A percentile compares a stretch with the other conserved stretches of the same genome.
Evolutionary conservation across 805 yeast genomes (phyloP).

Genomic region (Candida orba): DNA sequence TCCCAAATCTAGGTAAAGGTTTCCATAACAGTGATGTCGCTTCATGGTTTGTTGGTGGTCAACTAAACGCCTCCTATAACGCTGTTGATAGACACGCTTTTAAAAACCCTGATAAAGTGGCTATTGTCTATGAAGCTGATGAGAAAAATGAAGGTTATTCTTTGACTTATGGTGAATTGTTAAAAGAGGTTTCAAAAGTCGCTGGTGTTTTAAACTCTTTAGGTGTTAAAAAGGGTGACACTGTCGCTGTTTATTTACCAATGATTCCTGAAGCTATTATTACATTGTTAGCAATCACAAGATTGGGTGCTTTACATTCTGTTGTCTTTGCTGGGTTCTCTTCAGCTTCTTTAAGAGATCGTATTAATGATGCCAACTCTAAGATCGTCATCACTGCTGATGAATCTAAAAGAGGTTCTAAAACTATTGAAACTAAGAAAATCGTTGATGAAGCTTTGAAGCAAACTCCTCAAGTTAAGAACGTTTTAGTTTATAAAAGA

Average conservation of each 20-base stretch:
- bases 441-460: slow-evolving; percentile 75
- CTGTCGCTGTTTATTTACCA: slow-evolving; percentile 81
- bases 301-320: slow-evolving; percentile 81
- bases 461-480: slow-evolving; percentile 56
- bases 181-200: slow-evolving; percentile 61
- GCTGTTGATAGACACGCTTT: slow-evolving; percentile 80
- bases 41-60: slow-evolving; percentile 77
- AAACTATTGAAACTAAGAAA: slow-evolving; percentile 70
- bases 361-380: slow-evolving; percentile 76
- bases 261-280: slow-evolving; percentile 78
- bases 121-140: slow-evolving; percentile 77
- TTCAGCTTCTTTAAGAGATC: slow-evolving; percentile 84
- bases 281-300: slow-evolving; percentile 67
- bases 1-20: slow-evolving; percentile 31
- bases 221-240: slow-evolving; percentile 76
- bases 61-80: slow-evolving; percentile 72
- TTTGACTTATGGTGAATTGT: slow-evolving; percentile 64
- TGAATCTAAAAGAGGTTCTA: slow-evolving; percentile 80
- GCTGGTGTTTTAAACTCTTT: slow-evolving; percentile 59
- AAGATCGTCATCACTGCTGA: slow-evolving; percentile 72
- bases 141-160: slow-evolving; percentile 57
- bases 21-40: slow-evolving; percentile 45
- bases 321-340: slow-evolving; percentile 87
- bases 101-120: slow-evolving; percentile 61
- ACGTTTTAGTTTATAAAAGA: slow-evolving; percentile 67